Percentiles rank a stretch among this genome's conserved stretches.
Evolutionary conservation across 331 rosid species (phyloP).

Genomic region (Pyracantha coccinea): DNA sequence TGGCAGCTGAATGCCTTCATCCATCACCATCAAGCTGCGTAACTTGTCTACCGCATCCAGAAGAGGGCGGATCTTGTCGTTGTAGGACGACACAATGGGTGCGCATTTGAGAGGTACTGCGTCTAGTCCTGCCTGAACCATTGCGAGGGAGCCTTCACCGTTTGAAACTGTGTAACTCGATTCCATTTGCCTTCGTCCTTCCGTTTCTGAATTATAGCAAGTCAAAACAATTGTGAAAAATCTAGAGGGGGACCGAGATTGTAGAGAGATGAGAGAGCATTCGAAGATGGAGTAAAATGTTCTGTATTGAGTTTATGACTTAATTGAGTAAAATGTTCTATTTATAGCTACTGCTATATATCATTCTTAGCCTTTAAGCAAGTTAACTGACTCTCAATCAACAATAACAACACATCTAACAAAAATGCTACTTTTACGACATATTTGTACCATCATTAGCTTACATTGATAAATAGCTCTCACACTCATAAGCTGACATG

Average conservation of each 20-base stretch:
- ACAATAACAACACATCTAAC: too few species aligned
- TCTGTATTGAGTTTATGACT: too few species aligned
- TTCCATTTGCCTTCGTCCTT: too few species aligned
- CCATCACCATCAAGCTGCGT: neutral
- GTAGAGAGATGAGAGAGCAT: too few species aligned
- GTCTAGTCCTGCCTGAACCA: neutral
- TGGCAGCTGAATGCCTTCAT: conserved; percentile 10
- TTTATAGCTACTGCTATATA: too few species aligned
- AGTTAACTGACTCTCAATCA: too few species aligned
- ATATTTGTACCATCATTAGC: neutral
- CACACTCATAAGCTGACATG: too few species aligned
- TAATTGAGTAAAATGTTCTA: too few species aligned
- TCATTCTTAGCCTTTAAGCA: too few species aligned
- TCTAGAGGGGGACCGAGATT: neutral
- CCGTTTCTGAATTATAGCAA: neutral
- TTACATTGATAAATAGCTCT: too few species aligned
- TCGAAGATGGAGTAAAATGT: too few species aligned
- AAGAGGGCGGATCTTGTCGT: neutral
- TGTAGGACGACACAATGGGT: neutral
- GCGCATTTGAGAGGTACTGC: neutral
- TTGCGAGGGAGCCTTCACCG: neutral
- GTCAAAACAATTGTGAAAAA: neutral
- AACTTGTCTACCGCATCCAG: conserved; percentile 1
- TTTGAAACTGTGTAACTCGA: neutral
- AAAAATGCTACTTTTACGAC: too few species aligned